Base-by-base conservation (phyloP, 1,284 basidiomycete genomes). In the Cystobasidiaceae sp. region DNA sequence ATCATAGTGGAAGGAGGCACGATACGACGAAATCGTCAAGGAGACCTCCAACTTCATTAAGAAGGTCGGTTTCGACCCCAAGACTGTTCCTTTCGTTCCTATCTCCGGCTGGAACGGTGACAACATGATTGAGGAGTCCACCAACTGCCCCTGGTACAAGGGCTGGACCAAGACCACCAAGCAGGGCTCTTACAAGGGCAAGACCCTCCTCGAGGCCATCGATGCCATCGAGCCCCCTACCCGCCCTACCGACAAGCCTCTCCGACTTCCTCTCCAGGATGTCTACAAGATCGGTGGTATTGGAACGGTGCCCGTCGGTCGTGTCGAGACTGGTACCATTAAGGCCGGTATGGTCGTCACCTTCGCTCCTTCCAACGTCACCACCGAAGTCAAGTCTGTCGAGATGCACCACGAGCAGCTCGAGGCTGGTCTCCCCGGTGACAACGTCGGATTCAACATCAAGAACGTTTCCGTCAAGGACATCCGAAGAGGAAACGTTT, bases 221-320 rank as follows among this genome's bases (percentile, higher is more conserved):
- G 94, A 99, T 79, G 92, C 93, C 80, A 98, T 98, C 78, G 96
- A 98, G 79, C 93, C 96, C 78, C 94, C 94, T 69, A 80, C 83
- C 72, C 91, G 94, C 80, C 96, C 96, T 73, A 89, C 90, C 79
- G 94, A 99, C 85, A 97, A 96, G 85, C 93, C 94, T 75, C 94
- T 99, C 82, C 93, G 94, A 84, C 93, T 99, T 73, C 94, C 94
- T 76, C 93, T 99, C 81, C 94, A 98, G 86, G 94, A 99, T 86
- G 94, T 99, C 76, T 98, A 99, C 91, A 99, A 99, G 86, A 99
- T 99, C 77, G 94, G 94, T 83, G 94, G 94, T 93, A 99, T 99
- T 77, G 94, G 94, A 75, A 99, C 94, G 76, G 96, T 99, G 75
- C 94, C 94, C 79, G 94, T 99, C 82, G 94, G 94, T 81, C 94